These are phyloP conservation scores for Nicotiana noctiflora DNA, from an alignment of 257 asterid species.

Conservation along the genomic window DNA sequence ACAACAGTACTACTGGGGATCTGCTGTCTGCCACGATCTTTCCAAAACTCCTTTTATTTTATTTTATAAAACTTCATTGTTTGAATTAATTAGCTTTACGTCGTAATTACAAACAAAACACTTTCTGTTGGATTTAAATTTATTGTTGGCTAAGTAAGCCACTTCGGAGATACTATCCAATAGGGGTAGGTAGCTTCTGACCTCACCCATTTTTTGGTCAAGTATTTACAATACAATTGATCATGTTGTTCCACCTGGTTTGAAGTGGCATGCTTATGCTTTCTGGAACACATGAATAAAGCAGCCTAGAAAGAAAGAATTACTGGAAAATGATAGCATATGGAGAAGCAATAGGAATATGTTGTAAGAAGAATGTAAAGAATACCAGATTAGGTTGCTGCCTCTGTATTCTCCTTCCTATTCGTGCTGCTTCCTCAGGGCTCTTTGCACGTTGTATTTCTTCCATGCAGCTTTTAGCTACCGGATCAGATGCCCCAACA, in stretches of 20 bases:
- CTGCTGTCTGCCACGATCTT: neutral
- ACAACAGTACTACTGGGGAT: neutral
- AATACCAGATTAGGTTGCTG: constrained; percentile 68
- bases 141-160: neutral
- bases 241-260: neutral
- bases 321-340: neutral
- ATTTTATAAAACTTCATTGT: neutral
- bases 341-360: neutral
- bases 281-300: neutral
- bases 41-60: neutral
- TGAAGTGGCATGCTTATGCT: neutral
- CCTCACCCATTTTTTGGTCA: neutral
- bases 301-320: neutral
- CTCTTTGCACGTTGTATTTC: constrained; percentile 71
- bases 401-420: constrained; percentile 86
- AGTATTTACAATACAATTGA: neutral
- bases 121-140: neutral
- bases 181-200: neutral
- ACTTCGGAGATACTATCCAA: neutral
- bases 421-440: constrained; percentile 96
- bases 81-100: neutral
- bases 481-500: constrained; percentile 55
- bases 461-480: constrained; percentile 44
- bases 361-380: neutral
- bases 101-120: neutral